Evolutionary conservation across 2,329 filamentous ascomycete species (phyloP), one percentile per base, ranked within the genome.

Genomic region (Helicocarpus griseus): DNA sequence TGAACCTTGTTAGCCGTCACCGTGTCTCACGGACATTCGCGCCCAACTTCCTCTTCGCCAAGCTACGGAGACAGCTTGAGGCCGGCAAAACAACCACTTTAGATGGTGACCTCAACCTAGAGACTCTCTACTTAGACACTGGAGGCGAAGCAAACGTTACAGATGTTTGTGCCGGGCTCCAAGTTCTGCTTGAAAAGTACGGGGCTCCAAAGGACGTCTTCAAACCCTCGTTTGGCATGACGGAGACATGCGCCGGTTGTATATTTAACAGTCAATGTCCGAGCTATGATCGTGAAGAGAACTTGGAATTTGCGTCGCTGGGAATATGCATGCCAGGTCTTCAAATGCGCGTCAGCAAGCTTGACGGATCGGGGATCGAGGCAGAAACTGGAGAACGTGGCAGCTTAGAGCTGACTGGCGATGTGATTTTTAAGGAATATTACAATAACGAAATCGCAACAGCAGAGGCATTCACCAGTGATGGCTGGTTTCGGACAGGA

Each of bases 41-140:
- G 1, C 69, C 68, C 1, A 69, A 71, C 48, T 71, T 69, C 54
- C 68, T 71, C 53, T 54, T 71, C 2, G 59, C 60, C 17, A 58
- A 56, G 14, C 50, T 61, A 11, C 36, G 36, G 7, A 39, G 36
- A 21, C 36, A 39, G 8, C 36, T 39, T 9, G 36, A 39, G 36
- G 11, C 36, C 17, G 36, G 8, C 17, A 39, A 39, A 21, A 22
- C 36, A 39, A 21, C 36, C 36, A 22, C 36, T n/a, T n/a, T n/a
- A 21, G 36, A 39, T 11, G 36, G 7, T 21, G 36, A 39, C 14
- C n/a, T 39, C 17, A 39, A 39, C 3, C 7, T 39, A n/a, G 13
- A 39, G 22, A 22, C 36, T 9, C 19, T 39, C 8, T 39, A 39
- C 6, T 21, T 39, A 39, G 36, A 39, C 9, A 39, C 36, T 9